Base-by-base conservation (phyloP, 2,329 filamentous ascomycete genomes). In the Exophiala sp. region DNA sequence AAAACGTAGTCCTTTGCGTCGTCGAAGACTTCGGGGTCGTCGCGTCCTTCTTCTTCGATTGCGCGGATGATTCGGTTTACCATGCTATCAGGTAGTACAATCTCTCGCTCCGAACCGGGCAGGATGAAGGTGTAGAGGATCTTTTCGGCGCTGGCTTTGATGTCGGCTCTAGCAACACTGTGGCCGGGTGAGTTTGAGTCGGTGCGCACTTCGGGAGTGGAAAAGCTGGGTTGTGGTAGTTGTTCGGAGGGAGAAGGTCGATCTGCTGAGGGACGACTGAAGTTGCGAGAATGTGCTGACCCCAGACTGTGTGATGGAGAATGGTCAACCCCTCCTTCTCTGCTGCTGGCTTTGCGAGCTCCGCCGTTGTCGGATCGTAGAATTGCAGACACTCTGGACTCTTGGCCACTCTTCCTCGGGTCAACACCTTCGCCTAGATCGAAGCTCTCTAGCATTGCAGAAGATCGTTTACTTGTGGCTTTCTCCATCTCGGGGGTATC, bases 1-100 rank as follows among this genome's bases (percentile, higher is more conserved):
- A 97, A 98, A 56, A 97, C 93, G 66, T 97, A 98, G 72, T 98
- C 93, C 74, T 98, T 98, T 47, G 93, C 93, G 16, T 88, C 83
- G 66, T 97, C 93, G 63, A 98, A 98, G 10, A 98, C 86, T 68
- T 98, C 93, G 0, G 93, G 93, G 65, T 98, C 93, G 63, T 97
- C 93, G 61, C 93, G 83, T 39, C 88, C 88, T 58, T 88, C 83
- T 60, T 91, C 85, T 70, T 98, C 93, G 56, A 98, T 94, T 11
- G 88, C 81, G 16, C 83, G 78, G 32, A 89, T 94, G 52, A 97
- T 90, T 19, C 90, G 83, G 47, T 86, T 79, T 0, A 91, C 85
- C 64, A 97, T 95, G 27, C 82, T 82, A 54, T 90, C 85, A 0
- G 93, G 91, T 4, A 98, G 79, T 40, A 90, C 89, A 60, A 98